A percentile compares a stretch with the other conserved stretches of the same genome.
These are phyloP conservation scores for Trametes coccinea DNA, from an alignment of 768 basidiomycete genomes.

Conservation along the genomic window DNA sequence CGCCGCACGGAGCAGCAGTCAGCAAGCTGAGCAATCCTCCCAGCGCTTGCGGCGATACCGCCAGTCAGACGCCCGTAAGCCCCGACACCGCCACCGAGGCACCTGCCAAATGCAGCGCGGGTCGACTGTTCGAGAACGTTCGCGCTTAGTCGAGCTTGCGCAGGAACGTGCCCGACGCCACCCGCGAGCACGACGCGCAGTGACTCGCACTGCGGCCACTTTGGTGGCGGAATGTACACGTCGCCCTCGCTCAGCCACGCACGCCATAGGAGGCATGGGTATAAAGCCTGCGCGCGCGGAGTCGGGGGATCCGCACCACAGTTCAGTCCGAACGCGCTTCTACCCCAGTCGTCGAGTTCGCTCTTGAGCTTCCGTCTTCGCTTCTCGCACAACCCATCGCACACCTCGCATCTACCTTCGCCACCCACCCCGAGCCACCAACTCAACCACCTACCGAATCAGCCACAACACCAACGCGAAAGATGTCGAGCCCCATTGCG, in stretches of 20 bases:
- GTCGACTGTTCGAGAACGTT: slow-evolving; percentile 5
- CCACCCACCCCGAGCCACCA: background rate
- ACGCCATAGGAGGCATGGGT: background rate
- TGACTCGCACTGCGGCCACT: too few relatives aligned
- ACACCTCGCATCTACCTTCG: background rate
- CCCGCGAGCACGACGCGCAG: background rate
- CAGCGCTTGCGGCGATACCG: too few relatives aligned
- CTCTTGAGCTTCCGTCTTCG: slow-evolving; percentile 2
- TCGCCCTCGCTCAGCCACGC: background rate
- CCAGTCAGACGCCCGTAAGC: background rate
- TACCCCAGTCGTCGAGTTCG: background rate
- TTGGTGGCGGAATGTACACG: too few relatives aligned
- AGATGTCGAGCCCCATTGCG: slow-evolving; percentile 28
- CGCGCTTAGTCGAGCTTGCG: background rate
- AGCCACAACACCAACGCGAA: background rate
- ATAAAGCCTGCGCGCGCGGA: slow-evolving; percentile 2
- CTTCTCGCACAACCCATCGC: background rate
- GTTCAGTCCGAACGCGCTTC: slow-evolving; percentile 8
- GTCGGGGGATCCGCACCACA: background rate
- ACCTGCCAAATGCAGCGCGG: slow-evolving; percentile 1
- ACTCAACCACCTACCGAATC: background rate
- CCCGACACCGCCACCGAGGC: slow-evolving; percentile 6
- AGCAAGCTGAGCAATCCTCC: too few relatives aligned
- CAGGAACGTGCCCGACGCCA: background rate
- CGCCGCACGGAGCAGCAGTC: too few relatives aligned